These are phyloP conservation scores for Rostrohypoxylon terebratum DNA, from an alignment of 495 filamentous ascomycete genomes.

Conservation along the genomic window DNA sequence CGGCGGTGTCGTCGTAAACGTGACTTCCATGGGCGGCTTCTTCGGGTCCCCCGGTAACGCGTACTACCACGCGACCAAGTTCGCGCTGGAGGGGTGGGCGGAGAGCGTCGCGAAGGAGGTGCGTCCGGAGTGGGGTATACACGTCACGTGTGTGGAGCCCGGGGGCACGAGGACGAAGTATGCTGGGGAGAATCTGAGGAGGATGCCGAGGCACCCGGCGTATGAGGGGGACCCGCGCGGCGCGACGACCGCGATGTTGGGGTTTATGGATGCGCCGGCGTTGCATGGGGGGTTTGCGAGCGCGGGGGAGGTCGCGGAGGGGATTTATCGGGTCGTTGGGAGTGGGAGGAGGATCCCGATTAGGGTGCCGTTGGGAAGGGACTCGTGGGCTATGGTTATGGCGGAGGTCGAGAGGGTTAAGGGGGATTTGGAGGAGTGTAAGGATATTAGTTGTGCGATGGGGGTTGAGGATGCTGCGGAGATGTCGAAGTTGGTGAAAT, in stretches of 20 bases:
- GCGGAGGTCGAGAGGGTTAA: conserved; percentile 50
- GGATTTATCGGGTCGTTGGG: conserved; percentile 53
- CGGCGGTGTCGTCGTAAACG: conserved; percentile 65
- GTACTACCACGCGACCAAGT: conserved; percentile 68
- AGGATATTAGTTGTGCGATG: conserved; percentile 47
- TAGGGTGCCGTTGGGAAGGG: conserved; percentile 58
- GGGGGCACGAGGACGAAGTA: conserved; percentile 62
- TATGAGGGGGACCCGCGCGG: conserved; percentile 50
- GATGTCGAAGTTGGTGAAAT: conserved; percentile 16
- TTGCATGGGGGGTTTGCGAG: conserved; percentile 50
- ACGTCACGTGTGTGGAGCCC: conserved; percentile 62
- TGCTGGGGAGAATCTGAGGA: conserved; percentile 33
- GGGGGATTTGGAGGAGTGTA: conserved; percentile 51
- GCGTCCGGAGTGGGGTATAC: conserved; percentile 64
- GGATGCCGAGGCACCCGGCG: conserved; percentile 50
- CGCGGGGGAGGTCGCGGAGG: conserved; percentile 52
- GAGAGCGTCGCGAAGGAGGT: conserved; percentile 66
- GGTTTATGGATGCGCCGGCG: conserved; percentile 50
- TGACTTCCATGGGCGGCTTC: conserved; percentile 65
- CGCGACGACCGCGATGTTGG: conserved; percentile 52
- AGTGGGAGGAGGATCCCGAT: conserved; percentile 55
- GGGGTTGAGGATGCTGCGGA: conserved; percentile 9
- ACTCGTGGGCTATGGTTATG: conserved; percentile 54
- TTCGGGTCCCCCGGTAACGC: conserved; percentile 60
- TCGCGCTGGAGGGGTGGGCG: conserved; percentile 68